phyloP scores from a whole-genome alignment of 2,329 filamentous ascomycete genomes.

The Stachybotrys chartarum region DNA sequence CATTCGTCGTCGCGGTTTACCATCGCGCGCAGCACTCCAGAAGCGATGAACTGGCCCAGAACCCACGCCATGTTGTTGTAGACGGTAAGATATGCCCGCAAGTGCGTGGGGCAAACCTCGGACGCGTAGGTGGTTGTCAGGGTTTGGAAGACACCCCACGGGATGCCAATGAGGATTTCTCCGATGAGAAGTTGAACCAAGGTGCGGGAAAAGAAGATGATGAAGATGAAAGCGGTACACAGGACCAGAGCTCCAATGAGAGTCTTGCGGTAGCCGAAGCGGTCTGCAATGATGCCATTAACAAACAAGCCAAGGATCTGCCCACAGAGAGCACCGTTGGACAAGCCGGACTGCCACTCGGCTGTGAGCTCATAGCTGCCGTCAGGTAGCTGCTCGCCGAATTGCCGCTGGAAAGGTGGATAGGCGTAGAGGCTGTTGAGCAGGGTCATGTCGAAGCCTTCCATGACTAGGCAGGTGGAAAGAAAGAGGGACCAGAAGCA shows the following conservation, averaged over 20 bases:
- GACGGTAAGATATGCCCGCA: conserved; percentile 41
- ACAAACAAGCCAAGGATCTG: conserved; percentile 43
- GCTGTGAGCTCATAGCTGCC: conserved; percentile 38
- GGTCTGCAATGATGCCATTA: conserved; percentile 40
- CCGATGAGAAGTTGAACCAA: conserved; percentile 34
- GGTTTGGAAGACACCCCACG: conserved; percentile 40
- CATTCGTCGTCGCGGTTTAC: conserved; percentile 28
- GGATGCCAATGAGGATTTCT: conserved; percentile 38
- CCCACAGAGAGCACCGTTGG: conserved; percentile 39
- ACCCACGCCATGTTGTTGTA: conserved; percentile 45
- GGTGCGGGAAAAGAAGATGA: conserved; percentile 37
- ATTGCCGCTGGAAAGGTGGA: conserved; percentile 29
- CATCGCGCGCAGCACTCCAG: conserved; percentile 34
- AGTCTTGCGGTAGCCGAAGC: conserved; percentile 38
- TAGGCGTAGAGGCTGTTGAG: conserved; percentile 34
- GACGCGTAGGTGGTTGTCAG: conserved; percentile 40
- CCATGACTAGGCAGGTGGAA: conserved; percentile 30
- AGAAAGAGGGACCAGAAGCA: conserved; percentile 29
- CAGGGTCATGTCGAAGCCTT: conserved; percentile 32
- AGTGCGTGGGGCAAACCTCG: conserved; percentile 35
- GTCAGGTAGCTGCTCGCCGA: conserved; percentile 25
- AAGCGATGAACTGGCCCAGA: conserved; percentile 38
- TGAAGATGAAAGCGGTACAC: conserved; percentile 37
- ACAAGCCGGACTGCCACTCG: conserved; percentile 44
- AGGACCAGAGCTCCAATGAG: conserved; percentile 33